phyloP scores from a whole-genome alignment of 176 grass and related monocot species.

The Pontederia paniculata region DNA sequence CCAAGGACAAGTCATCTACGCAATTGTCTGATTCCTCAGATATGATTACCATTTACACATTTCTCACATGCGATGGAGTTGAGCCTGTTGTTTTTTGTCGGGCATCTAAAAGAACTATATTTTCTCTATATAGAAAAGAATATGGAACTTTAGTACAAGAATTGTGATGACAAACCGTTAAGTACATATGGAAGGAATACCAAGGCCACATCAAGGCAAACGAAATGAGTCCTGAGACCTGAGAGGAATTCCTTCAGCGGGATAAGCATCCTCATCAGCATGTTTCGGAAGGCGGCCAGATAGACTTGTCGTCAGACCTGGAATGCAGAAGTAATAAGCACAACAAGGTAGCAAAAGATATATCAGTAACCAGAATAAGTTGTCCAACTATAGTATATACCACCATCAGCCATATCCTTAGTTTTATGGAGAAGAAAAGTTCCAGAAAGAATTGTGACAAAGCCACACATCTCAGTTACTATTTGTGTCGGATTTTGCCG shows the following conservation, averaged over 20 bases:
- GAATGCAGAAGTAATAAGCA: background rate
- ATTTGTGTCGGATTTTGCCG: constrained; percentile 95
- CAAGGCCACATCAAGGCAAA: background rate
- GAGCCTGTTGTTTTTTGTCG: too few relatives aligned
- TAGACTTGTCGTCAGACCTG: constrained; percentile 41
- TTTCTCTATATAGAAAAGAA: too few relatives aligned
- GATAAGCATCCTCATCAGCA: constrained; percentile 41
- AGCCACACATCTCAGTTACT: constrained; percentile 90
- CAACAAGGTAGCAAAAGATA: background rate
- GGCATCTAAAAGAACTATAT: too few relatives aligned
- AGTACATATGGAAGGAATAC: background rate
- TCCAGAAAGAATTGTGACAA: constrained; percentile 85
- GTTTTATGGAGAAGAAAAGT: constrained; percentile 99
- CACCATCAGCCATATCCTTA: constrained; percentile 95
- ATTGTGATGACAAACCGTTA: background rate
- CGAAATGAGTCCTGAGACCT: constrained; percentile 1
- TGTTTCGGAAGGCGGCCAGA: constrained; percentile 55
- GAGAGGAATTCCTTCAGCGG: constrained; percentile 24
- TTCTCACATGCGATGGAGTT: background rate
- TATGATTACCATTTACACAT: too few relatives aligned
- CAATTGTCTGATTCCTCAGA: too few relatives aligned
- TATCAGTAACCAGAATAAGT: background rate
- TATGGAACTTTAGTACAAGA: background rate
- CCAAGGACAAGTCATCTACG: too few relatives aligned
- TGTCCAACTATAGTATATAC: background rate